These are phyloP conservation scores for Terfezia claveryi DNA, from an alignment of 495 filamentous ascomycete genomes.

Conservation along the genomic window DNA sequence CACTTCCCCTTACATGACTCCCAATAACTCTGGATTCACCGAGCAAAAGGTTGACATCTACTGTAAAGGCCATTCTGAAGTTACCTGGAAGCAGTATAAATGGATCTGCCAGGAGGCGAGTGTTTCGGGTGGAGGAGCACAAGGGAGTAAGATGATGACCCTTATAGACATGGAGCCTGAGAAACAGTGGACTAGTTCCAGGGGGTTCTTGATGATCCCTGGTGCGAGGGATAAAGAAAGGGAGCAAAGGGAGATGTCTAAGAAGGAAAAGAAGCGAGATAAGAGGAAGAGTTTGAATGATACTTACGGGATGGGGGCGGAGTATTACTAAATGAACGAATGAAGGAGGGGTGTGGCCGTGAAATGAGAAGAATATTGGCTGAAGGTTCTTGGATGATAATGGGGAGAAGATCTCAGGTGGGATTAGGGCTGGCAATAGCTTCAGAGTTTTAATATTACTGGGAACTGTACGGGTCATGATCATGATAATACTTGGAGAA, in stretches of 20 bases:
- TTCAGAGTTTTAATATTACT: no score
- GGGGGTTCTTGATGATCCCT: not conserved
- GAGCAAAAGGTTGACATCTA: slow-evolving; percentile 10
- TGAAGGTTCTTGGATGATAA: not conserved
- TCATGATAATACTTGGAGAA: no score
- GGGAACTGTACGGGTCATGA: no score
- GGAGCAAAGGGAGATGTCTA: not conserved
- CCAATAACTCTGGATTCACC: slow-evolving; percentile 7
- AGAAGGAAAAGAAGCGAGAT: slow-evolving; percentile 7
- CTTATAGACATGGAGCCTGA: not conserved
- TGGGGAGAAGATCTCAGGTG: no score
- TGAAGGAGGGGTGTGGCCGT: not conserved
- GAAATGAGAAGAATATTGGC: not conserved
- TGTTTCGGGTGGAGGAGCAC: slow-evolving; percentile 2
- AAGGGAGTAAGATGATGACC: not conserved
- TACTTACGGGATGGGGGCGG: not conserved
- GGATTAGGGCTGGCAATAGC: no score
- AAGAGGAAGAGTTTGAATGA: slow-evolving; percentile 11
- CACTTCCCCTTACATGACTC: slow-evolving; percentile 18
- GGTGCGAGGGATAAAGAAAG: not conserved
- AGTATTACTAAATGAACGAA: not conserved
- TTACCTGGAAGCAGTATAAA: slow-evolving; percentile 8
- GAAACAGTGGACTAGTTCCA: not conserved
- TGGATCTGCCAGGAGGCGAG: slow-evolving; percentile 9
- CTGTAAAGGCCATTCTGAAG: slow-evolving; percentile 5